Base-by-base conservation (phyloP, 257 asterid species). In the Orobanche coerulescens region DNA sequence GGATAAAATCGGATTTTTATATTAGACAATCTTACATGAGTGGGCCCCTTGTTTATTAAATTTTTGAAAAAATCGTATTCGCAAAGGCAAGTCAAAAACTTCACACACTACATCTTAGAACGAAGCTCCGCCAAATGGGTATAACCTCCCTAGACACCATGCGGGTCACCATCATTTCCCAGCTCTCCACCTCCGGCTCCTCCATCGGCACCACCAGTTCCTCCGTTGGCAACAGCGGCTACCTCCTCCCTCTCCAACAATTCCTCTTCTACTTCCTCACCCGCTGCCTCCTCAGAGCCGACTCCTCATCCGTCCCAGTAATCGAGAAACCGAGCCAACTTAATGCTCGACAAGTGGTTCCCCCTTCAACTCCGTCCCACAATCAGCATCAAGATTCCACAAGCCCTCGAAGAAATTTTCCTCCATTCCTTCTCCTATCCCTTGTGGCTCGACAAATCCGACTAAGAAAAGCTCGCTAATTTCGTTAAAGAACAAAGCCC, bases 371-470 rank as follows among this genome's bases (percentile, higher is more conserved):
- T 90, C 71, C 78, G 79, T 60, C 97, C 97, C 12, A 87, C 82
- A 0, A 36, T 76, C 48, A 61, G 47, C 68, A 65, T 85, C 65
- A 73, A 67, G 59, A 0, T 71, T 0, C 14, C 85, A 4, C 97
- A 91, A 40, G 96, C 97, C 51, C 72, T 91, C 0, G 84, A 60
- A 50, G 97, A 91, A 40, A 81, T 91, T 74, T 80, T 88, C 66
- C 78, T 91, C 68, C 97, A 90, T 66, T 90, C 97, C 36, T 85
- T 90, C 72, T 7, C 81, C 11, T 87, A 75, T 80, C 97, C 97
- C 11, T 87, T 66, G 48, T 81, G 88, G 76, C 68, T 85, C 0
- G 73, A 81, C 60, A 75, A 78, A 48, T 80, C 85, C 11, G 84
- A 73, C 71, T 90, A 90, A 71, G 18, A 85, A 1, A 87, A 87